Evolutionary conservation across 2,329 filamentous ascomycete species (phyloP), one percentile per base, ranked within the genome.

Genomic region (Boeremia lycopersici): DNA sequence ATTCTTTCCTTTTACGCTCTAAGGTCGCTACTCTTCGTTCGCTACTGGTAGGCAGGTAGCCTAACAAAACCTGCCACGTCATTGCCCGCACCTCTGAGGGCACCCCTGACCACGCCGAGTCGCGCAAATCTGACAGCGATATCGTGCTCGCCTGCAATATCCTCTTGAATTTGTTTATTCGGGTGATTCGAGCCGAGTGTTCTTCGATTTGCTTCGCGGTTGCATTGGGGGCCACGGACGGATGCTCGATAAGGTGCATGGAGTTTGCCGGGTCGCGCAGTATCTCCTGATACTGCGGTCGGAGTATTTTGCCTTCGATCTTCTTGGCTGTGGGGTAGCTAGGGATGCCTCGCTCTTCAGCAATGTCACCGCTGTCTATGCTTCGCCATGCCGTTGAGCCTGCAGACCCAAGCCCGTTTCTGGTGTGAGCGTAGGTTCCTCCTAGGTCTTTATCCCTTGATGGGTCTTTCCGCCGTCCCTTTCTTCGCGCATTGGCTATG

Each of bases 121-220:
- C 83, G 59, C 95, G 86, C 23, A 99, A 82, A 48, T 98, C 93
- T 15, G 89, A 81, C 2, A 98, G 78, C 2, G 91, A 88, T 65
- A 99, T 95, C 1, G 90, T 92, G 35, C 91, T 96, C 19, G 93
- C 86, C 77, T 99, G 95, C 6, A 99, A 81, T 47, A 99, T 90
- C 67, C 89, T 89, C 76, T 99, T 99, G 79, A 99, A 99, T 73
- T 98, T 98, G 78, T 99, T 97, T 73, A 99, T 99, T 59, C 95
- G 88, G 6, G 90, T 89, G 66, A 96, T 95, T 56, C 91, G 87
- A 39, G 93, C 89, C 52, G 90, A 93, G 71, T 96, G 88, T 11
- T 88, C 89, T 70, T 98, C 93, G 15, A 88, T 81, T 71, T 97
- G 91, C 73, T 96, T 98, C 1, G 88, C 83, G 0, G 87, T 84